Base-by-base conservation (phyloP, 2,329 filamentous ascomycete genomes). In the Fusarium annulatum region DNA sequence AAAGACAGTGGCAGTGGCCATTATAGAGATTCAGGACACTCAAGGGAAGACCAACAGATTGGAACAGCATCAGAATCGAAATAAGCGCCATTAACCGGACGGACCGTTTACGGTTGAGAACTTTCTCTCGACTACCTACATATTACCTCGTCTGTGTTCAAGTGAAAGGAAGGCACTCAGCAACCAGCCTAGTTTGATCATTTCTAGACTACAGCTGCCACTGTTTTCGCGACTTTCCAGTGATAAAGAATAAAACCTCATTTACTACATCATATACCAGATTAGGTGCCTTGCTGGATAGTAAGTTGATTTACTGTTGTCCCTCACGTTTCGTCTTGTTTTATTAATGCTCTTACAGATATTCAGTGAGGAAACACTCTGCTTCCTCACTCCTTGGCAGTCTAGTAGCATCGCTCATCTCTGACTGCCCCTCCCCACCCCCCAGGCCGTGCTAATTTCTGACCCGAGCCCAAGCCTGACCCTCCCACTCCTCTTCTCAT, bases 361-460 rank as follows among this genome's bases (percentile, higher is more conserved):
- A 36, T 19, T 52, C 30, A 36, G 33, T 23, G n/a, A 52, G n/a
- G 33, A 49, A 49, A n/a, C 46, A 33, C 28, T 49, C 15, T 49
- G 14, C 21, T n/a, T 49, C 21, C 28, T 49, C 46, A n/a, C 46
- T 49, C 49, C 49, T 52, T 36, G 48, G 30, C 48, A 52, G 48
- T 52, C 30, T 36, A 52, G 33, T n/a, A 52, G 48, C 12, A 16
- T 52, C 48, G 48, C 48, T 52, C 48, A 26, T 26, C 36, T 49
- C 55, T 64, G 38, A 45, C 55, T 61, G 57, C 59, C 61, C 58
- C 41, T 57, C 68, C 56, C 58, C 58, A 59, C 30, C 53, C 64
- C 68, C 64, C 49, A 52, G 49, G 33, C 49, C 72, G 72, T 74
- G 69, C 74, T 76, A 76, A 74, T 76, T 76, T 76, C 74, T 76